A percentile compares a stretch with the other conserved stretches of the same genome.
Evolutionary conservation across 2,329 filamentous ascomycete genomes (phyloP).

Genomic region (Cryphonectria carpinicola): DNA sequence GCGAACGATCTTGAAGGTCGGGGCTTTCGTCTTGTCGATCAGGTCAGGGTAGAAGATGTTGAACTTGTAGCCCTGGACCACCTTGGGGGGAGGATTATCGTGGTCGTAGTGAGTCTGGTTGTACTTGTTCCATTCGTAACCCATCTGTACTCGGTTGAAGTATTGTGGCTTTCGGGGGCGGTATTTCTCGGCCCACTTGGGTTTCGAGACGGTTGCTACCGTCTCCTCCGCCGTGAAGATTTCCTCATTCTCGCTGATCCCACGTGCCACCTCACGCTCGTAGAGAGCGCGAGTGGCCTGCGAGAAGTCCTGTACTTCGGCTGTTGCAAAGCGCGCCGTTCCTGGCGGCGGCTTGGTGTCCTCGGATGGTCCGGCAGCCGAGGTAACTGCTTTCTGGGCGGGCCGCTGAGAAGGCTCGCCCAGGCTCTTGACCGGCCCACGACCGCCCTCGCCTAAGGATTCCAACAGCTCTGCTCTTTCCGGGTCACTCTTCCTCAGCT

Average conservation of each 20-base stretch:
- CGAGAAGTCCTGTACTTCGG: conserved; percentile 78
- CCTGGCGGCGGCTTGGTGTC: conserved; percentile 52
- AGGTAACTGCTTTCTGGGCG: conserved; percentile 30
- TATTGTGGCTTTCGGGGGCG: conserved; percentile 90
- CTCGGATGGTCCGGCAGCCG: conserved; percentile 34
- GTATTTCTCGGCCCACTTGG: conserved; percentile 83
- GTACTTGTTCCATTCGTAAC: conserved; percentile 99
- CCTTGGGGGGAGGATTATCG: conserved; percentile 95
- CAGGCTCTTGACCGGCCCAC: conserved; percentile 42
- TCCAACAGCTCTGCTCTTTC: conserved; percentile 61
- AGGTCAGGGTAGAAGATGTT: conserved; percentile 99
- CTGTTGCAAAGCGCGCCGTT: conserved; percentile 70
- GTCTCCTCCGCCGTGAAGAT: conserved; percentile 91
- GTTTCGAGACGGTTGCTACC: conserved; percentile 65
- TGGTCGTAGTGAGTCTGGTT: conserved; percentile 99
- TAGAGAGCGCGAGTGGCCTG: conserved; percentile 87
- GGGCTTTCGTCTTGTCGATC: conserved; percentile 91
- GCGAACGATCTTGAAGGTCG: conserved; percentile 93
- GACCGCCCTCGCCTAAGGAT: conserved; percentile 37
- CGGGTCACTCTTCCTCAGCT: conserved; percentile 68
- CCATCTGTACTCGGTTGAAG: conserved; percentile 98
- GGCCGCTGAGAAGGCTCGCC: conserved; percentile 31
- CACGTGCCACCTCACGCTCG: conserved; percentile 88
- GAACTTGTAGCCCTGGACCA: conserved; percentile 99
- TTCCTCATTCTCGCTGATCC: conserved; percentile 91